These are phyloP conservation scores for Penicillium sp. DNA, from an alignment of 2,329 filamentous ascomycete species.

Conservation along the genomic window DNA sequence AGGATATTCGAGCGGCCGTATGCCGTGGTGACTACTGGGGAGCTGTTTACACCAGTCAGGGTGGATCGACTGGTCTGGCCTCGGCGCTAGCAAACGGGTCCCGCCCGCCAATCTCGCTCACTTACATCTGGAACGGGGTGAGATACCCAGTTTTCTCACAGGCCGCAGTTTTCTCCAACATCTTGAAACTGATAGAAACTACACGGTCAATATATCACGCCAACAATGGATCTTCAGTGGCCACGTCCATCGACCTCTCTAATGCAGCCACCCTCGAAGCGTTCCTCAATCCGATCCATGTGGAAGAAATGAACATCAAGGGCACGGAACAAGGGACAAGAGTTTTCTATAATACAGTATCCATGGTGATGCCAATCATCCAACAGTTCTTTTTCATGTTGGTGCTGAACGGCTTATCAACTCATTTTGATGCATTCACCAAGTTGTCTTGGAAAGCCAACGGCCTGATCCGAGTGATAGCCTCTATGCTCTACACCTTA, in stretches of 20 bases:
- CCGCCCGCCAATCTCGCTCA: background rate
- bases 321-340: constrained; percentile 36
- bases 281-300: background rate
- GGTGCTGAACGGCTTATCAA: constrained; percentile 41
- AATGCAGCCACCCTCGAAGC: background rate
- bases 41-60: background rate
- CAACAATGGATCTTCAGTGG: constrained; percentile 1
- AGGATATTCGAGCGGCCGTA: constrained; percentile 2
- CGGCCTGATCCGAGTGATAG: background rate
- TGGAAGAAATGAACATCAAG: constrained; percentile 34
- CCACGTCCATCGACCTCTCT: background rate
- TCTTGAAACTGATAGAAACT: background rate
- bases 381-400: constrained; percentile 49
- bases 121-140: constrained; percentile 3
- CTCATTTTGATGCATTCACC: constrained; percentile 18
- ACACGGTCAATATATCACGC: constrained; percentile 1
- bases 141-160: constrained; percentile 5
- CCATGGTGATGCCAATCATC: constrained; percentile 42
- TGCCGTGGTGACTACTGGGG: constrained; percentile 5
- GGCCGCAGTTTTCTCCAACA: background rate
- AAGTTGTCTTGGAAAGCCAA: constrained; percentile 1
- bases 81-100: background rate
- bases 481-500: constrained; percentile 1
- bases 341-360: constrained; percentile 42
- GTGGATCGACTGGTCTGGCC: background rate